Conservation (phyloP, 139 green algal species). For the Yamagishiella unicocca region DNA sequence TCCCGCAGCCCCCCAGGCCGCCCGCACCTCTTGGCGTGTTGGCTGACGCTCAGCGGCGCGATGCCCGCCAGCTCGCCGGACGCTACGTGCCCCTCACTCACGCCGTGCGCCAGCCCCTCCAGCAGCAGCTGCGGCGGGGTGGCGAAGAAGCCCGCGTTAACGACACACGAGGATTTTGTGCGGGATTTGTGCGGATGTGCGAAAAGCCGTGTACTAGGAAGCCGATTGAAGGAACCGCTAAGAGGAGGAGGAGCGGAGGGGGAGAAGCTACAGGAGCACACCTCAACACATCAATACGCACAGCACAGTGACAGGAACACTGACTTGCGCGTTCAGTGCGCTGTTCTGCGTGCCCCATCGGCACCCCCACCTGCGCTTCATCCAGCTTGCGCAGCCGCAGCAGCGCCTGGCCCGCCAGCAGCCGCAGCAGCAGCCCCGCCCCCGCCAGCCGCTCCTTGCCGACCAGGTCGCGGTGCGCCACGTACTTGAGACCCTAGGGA, state of each 20-base stretch:
- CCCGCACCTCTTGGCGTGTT: slow-evolving; percentile 70
- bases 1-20: background rate
- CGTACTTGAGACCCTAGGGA: slow-evolving; percentile 58
- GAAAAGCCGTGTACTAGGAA: no score
- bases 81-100: slow-evolving; percentile 79
- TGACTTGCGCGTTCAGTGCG: no score
- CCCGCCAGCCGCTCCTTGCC: slow-evolving; percentile 56
- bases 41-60: slow-evolving; percentile 73
- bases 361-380: slow-evolving; percentile 48
- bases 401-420: slow-evolving; percentile 59
- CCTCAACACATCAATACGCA: no score
- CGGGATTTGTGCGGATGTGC: no score
- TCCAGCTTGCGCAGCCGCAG: slow-evolving; percentile 50
- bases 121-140: slow-evolving; percentile 28
- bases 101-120: slow-evolving; percentile 61
- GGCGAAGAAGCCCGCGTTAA: background rate
- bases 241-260: background rate
- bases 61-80: slow-evolving; percentile 79
- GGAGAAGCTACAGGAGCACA: no score
- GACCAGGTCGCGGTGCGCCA: slow-evolving; percentile 53
- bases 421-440: slow-evolving; percentile 52
- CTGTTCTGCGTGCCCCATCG: no score
- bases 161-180: no score
- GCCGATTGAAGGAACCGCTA: no score
- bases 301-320: no score